Conservation (phyloP, 2,329 filamentous ascomycete species). For the Paraphoma sp. region DNA sequence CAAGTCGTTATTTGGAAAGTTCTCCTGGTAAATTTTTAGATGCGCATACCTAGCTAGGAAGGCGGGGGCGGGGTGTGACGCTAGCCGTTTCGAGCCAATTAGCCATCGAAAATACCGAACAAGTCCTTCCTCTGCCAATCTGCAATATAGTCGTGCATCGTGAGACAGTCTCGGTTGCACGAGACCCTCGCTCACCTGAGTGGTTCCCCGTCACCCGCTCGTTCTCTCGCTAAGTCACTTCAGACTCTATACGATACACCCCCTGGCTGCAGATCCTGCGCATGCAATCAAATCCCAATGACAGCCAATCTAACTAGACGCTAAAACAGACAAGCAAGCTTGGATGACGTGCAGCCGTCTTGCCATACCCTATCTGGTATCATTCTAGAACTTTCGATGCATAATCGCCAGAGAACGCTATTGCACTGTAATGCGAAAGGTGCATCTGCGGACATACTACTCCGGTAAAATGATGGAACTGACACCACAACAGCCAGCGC, state of each 20-base stretch:
- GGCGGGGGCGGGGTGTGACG: conserved; percentile 23
- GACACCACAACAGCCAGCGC: no score
- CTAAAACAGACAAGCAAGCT: conserved; percentile 1
- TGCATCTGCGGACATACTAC: neutral
- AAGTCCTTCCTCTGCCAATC: conserved; percentile 4
- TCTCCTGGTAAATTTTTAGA: conserved; percentile 19
- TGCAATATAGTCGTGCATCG: conserved; percentile 9
- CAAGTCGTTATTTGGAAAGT: conserved; percentile 1
- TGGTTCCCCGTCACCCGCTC: conserved; percentile 9
- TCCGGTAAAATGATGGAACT: neutral
- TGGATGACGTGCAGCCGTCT: conserved; percentile 8
- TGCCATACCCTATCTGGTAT: neutral
- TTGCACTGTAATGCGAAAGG: no score
- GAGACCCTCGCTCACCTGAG: conserved; percentile 6
- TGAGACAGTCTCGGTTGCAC: conserved; percentile 4
- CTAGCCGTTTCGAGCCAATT: conserved; percentile 4
- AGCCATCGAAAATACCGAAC: neutral
- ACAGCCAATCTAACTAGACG: conserved; percentile 11
- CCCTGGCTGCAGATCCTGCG: conserved; percentile 25
- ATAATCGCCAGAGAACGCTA: neutral
- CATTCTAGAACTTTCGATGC: neutral
- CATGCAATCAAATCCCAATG: conserved; percentile 12
- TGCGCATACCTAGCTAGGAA: conserved; percentile 12
- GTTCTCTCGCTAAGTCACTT: conserved; percentile 7
- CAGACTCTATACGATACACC: conserved; percentile 12